Conservation (phyloP, 1,284 basidiomycete genomes). For the Ceratobasidium sp. region DNA sequence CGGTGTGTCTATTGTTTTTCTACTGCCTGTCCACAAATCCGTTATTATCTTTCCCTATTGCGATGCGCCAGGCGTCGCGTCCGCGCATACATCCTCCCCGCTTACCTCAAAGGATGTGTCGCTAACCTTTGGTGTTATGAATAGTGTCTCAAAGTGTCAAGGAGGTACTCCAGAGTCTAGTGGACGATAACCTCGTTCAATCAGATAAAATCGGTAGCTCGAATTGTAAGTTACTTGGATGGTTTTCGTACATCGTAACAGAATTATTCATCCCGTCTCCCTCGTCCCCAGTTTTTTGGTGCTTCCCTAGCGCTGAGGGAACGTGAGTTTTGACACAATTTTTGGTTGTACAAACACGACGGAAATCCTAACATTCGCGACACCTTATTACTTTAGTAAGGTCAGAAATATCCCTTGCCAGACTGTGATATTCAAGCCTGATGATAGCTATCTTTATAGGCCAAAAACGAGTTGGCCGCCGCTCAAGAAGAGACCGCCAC, state of each 20-base stretch:
- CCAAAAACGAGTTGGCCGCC: conserved; percentile 68
- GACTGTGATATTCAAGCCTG: too few species aligned
- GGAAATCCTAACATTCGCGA: too few species aligned
- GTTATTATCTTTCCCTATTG: neutral
- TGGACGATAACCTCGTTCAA: conserved; percentile 84
- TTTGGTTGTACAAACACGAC: neutral
- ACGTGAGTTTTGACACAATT: neutral
- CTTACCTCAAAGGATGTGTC: neutral
- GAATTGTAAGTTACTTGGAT: conserved; percentile 70
- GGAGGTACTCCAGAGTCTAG: conserved; percentile 84
- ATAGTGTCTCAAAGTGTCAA: conserved; percentile 88
- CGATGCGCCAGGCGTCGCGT: neutral
- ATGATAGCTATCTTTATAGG: conserved; percentile 59
- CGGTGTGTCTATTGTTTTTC: conserved; percentile 60
- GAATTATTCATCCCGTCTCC: too few species aligned
- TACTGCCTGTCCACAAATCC: neutral
- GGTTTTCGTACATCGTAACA: too few species aligned
- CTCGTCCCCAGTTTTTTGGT: conserved; percentile 69
- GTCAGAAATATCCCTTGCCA: too few species aligned
- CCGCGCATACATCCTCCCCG: conserved; percentile 1
- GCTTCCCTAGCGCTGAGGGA: conserved; percentile 87
- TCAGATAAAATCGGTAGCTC: conserved; percentile 91
- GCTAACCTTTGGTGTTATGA: neutral
- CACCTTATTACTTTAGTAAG: conserved; percentile 64
- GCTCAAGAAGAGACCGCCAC: conserved; percentile 63